Evolutionary conservation across 768 basidiomycete species (phyloP), one percentile per base, ranked within the genome.

Genomic region (Amanita pallidorosea): DNA sequence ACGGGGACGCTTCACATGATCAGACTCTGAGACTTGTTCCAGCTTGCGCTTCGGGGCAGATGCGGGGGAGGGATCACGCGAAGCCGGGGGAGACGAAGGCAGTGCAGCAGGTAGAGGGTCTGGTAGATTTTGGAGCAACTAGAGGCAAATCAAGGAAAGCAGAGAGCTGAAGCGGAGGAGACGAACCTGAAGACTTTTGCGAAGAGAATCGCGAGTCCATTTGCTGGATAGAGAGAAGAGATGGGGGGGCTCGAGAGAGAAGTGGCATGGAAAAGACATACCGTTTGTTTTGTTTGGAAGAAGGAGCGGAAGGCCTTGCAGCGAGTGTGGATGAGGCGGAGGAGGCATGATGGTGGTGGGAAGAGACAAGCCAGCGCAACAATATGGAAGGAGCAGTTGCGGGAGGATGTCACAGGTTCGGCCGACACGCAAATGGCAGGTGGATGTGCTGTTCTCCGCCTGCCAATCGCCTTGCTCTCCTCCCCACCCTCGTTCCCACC

Each of bases 11-110:
- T 79, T 79, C 42, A 63, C 57, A 58, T 66, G 59, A 52, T 77
- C 75, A 51, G 63, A 60, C 58, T 70, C 68, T 41, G 67, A 54
- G 38, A 59, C 55, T 25, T 66, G 53, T 52, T 71, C 69, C 51
- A 67, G 63, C 64, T 75, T 77, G 62, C 77, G 75, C 66, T 79
- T 77, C 57, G 62, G 54, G 53, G 65, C 60, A 55, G 71, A 67
- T 22, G 64, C 67, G 53, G 77, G 76, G 47, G 75, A 77, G 52
- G 66, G 55, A 49, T 74, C 65, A 56, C 74, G 72, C 51, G 77
- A 77, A 41, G 69, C 66, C 7, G 76, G 75, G 35, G 76, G 77
- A 15, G 76, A 77, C 22, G 73, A 74, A 6, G 75, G 76, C 43
- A 77, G 65, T 37, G 66, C 67, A 47, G 72, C 68, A 31, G 76